phyloP scores from a whole-genome alignment of 441 rosid species.

The Geranium incanum region DNA sequence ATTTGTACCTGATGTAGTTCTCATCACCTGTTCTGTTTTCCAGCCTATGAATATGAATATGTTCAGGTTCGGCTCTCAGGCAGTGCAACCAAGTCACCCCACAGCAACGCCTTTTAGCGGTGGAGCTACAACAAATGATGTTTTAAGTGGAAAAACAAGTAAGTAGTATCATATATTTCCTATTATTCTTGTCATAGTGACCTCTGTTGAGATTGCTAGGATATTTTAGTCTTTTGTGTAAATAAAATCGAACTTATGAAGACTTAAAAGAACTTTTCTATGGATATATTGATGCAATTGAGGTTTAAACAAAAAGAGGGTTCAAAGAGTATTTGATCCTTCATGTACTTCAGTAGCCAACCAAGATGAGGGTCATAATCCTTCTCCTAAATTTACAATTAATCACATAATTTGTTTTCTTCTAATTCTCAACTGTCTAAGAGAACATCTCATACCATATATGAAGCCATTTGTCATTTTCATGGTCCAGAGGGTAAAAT shows the following conservation, averaged over 20 bases:
- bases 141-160: slow-evolving; percentile 29
- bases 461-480: background rate
- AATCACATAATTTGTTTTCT: background rate
- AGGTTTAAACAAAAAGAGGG: too few species aligned
- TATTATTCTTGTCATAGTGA: background rate
- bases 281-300: too few species aligned
- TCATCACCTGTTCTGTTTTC: slow-evolving; percentile 15
- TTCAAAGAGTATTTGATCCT: too few species aligned
- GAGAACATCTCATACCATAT: background rate
- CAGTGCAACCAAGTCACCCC: slow-evolving; percentile 34
- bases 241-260: background rate
- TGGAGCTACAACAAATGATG: slow-evolving; percentile 31
- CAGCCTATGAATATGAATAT: slow-evolving; percentile 36
- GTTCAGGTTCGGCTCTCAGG: slow-evolving; percentile 39
- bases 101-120: slow-evolving; percentile 26
- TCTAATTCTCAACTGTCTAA: background rate
- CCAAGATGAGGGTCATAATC: background rate
- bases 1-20: background rate
- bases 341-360: too few species aligned
- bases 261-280: too few species aligned
- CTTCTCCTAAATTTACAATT: background rate
- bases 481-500: background rate
- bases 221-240: background rate
- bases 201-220: background rate
- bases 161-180: slow-evolving; percentile 10